These are phyloP conservation scores for Cyclotella baltica DNA, from an alignment of 108 stramenopile species.

Conservation along the genomic window DNA sequence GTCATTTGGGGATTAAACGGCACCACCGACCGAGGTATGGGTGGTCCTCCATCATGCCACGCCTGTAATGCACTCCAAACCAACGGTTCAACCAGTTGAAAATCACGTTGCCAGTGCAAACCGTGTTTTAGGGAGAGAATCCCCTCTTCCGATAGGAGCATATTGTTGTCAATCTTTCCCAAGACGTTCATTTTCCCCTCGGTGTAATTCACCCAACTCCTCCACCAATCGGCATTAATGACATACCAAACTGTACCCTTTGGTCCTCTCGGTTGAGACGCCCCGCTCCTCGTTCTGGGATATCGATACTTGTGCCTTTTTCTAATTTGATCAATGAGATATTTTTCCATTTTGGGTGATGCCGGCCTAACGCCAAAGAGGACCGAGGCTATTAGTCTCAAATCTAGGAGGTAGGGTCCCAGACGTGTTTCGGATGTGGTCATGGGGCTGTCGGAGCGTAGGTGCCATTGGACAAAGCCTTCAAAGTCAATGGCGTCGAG, in stretches of 20 bases:
- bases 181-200: constrained; percentile 46
- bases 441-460: constrained; percentile 37
- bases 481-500: constrained; percentile 49
- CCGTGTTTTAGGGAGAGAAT: constrained; percentile 73
- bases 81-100: constrained; percentile 84
- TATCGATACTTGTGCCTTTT: constrained; percentile 75
- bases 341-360: constrained; percentile 64
- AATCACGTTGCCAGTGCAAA: constrained; percentile 81
- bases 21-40: constrained; percentile 81
- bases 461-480: constrained; percentile 76
- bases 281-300: constrained; percentile 58
- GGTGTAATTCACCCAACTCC: constrained; percentile 63
- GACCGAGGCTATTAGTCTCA: constrained; percentile 77
- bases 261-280: constrained; percentile 77
- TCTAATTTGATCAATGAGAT: constrained; percentile 71
- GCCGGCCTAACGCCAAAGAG: constrained; percentile 86
- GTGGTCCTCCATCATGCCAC: constrained; percentile 94
- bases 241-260: constrained; percentile 86
- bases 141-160: constrained; percentile 75
- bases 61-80: constrained; percentile 89
- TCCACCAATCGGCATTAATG: constrained; percentile 77
- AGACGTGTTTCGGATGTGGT: constrained; percentile 48
- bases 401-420: constrained; percentile 71
- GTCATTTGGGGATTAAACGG: constrained; percentile 54
- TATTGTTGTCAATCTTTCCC: constrained; percentile 76